Base-by-base conservation (phyloP, 164 flowering plant species). In the Magnolia changhungtana region DNA sequence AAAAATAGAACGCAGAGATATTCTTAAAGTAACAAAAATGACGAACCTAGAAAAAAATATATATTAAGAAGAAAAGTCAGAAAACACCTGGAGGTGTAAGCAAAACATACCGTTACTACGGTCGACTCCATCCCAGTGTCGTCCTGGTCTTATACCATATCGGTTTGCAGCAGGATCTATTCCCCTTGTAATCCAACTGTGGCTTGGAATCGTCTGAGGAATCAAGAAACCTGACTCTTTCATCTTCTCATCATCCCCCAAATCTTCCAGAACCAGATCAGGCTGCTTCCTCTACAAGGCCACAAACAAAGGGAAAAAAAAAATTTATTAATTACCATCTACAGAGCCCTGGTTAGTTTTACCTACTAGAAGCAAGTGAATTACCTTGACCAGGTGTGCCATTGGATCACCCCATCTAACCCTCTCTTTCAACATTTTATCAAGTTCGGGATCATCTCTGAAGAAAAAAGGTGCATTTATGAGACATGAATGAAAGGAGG, bases 41-140 rank as follows among this genome's bases (percentile, higher is more conserved):
- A 23, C 4, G 24, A 10, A 11, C 24, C 14, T 20, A 20, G 74
- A 27, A 10, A 8, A 72, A 20, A 21, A 55, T 4, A 51, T 8
- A 19, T 1, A 20, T 1, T 2, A 1, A 21, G 9, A 8, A 51
- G 59, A 55, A 55, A 55, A 18, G 61, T 10, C 16, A 7, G 61
- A 55, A 16, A 11, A 11, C 61, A 16, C 61, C 18, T 55, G 61
- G 11, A 16, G 61, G 61, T 2, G 61, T 55, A 16, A 10, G 18
- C 3, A 7, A 8, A 68, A 83, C 87, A 51, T 51, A 95, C 98
- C 99, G 72, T 70, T 96, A 76, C 99, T 96, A 1, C 98, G 95
- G 72, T 94, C 97, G 27, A 96, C 95, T 4, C 99, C 99, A 86
- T 96, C 99, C 99, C 98, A 94, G 65, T 96, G 99, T 77, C 93